Base-by-base conservation (phyloP, 306 rosid genomes). In the Dalbergia oliveri region DNA sequence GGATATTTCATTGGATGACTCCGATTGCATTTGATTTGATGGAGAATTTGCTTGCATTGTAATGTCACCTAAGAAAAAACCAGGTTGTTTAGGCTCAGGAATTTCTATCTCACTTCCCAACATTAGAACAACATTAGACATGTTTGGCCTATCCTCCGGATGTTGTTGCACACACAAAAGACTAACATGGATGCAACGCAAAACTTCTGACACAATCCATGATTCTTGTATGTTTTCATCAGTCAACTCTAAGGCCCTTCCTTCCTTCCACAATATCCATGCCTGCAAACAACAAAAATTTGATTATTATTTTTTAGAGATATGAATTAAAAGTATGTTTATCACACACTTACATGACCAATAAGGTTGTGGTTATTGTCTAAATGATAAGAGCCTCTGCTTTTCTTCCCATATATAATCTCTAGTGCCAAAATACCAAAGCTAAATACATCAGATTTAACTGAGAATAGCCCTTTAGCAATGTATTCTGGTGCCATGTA, bases 401-500 rank as follows among this genome's bases (percentile, higher is more conserved):
- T 76, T 76, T 5, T 64, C 9, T 18, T 49, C 5, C 80, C 80
- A 51, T 21, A 11, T 18, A 76, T 4, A 16, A 76, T 19, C 64
- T 76, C 80, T 15, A 76, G 13, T 23, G 64, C 0, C 11, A 76
- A 34, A 34, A 76, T 18, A 0, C 80, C 80, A 35, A 64, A 76
- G 26, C 80, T 76, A 4, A 64, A 76, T 1, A 76, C 80, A 4
- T 76, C 65, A 3, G 73, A 76, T 64, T 76, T 76, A 0, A 64
- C 26, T 7, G 54, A 76, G 64, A 50, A 76, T 3, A 16, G 0
- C 4, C 73, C 80, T 34, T 76, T 61, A 19, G 39, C 51, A 64
- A 51, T 62, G 1, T 76, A 76, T 5, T 76, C 80, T 0, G 80
- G 80, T 8, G 80, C 80, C 80, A 76, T 76, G 54, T 76, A 76